Percentiles rank a stretch among this genome's conserved stretches.
phyloP scores from a whole-genome alignment of 1,284 basidiomycete species.

The Tilletia caries region DNA sequence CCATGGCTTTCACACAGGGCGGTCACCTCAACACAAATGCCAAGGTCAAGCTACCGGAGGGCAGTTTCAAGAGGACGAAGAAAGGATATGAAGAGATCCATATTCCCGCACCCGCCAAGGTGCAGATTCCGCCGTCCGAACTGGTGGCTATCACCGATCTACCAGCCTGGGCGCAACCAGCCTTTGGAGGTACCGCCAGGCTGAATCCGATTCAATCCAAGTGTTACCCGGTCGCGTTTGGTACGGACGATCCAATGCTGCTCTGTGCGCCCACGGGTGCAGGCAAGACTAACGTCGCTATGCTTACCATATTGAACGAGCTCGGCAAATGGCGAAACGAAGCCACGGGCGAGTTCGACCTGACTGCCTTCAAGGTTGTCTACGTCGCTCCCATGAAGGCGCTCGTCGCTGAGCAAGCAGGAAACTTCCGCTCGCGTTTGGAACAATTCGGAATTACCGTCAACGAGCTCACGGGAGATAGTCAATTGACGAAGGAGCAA shows the following conservation, averaged over 20 bases:
- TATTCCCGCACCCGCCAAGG: slow-evolving; percentile 86
- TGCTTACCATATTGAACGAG: slow-evolving; percentile 62
- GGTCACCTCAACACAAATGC: slow-evolving; percentile 97
- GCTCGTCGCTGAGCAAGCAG: slow-evolving; percentile 51
- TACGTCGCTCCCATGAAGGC: slow-evolving; percentile 94
- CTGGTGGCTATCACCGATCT: slow-evolving; percentile 71
- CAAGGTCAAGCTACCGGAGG: slow-evolving; percentile 94
- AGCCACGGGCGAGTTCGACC: slow-evolving; percentile 76
- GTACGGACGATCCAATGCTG: slow-evolving; percentile 82
- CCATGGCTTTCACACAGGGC: slow-evolving; percentile 92
- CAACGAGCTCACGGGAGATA: slow-evolving; percentile 93
- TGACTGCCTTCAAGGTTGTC: slow-evolving; percentile 91
- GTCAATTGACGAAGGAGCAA: slow-evolving; percentile 96
- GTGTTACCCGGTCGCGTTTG: slow-evolving; percentile 82
- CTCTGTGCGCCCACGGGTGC: slow-evolving; percentile 98
- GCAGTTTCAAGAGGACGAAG: slow-evolving; percentile 91
- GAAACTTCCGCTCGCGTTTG: slow-evolving; percentile 65
- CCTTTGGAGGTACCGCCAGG: slow-evolving; percentile 62
- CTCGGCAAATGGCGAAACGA: slow-evolving; percentile 61
- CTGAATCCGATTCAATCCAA: slow-evolving; percentile 75
- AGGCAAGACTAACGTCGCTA: slow-evolving; percentile 99
- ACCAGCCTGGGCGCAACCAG: slow-evolving; percentile 72
- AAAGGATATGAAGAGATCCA: slow-evolving; percentile 99
- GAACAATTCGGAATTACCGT: slow-evolving; percentile 78
- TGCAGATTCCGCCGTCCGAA: slow-evolving; percentile 62